Base-by-base conservation (phyloP, 106 monocot genomes). In the Posidonia australis region DNA sequence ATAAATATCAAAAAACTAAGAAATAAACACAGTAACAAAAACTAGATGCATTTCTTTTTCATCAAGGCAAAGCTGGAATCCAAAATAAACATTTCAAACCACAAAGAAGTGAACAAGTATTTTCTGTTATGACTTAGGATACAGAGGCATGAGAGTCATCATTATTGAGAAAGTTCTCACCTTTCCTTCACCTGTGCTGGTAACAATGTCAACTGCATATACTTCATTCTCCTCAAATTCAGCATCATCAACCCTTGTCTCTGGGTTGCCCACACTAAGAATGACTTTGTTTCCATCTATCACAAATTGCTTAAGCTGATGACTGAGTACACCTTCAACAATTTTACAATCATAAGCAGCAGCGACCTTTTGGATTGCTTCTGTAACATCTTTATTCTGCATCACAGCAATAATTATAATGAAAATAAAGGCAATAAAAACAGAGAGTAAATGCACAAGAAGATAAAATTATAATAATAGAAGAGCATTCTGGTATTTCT, bases 171-270 rank as follows among this genome's bases (percentile, higher is more conserved):
- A n/a, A n/a, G 28, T 43, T 23, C 32, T 59, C 64, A 93, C 89
- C 89, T 93, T 93, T 22, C 93, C 89, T 51, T 93, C 93, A 61
- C 93, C 93, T 3, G 89, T 89, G 51, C 85, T 86, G 1, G 83
- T 86, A 47, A 93, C 85, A 58, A 93, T 89, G 66, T 93, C 93
- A 64, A 93, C 67, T 42, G 93, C 78, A 76, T 93, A 93, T 5
- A 93, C 86, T 76, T 93, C 93, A 83, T 93, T 93, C 71, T 93
- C 93, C 69, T 93, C 93, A 73, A 93, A 93, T 61, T 93, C 93
- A 43, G 81, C 89, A 79, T 89, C 89, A 77, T 93, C 93, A 59
- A 93, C 89, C 67, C 77, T 79, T 10, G 81, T 84, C 0, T 93
- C 93, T n/a, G 89, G 86, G 77, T 73, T 93, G 14, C 72, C 56